Evolutionary conservation across 306 rosid genomes (phyloP), one percentile per base, ranked within the genome.

Genomic region (Bauhinia variegata): DNA sequence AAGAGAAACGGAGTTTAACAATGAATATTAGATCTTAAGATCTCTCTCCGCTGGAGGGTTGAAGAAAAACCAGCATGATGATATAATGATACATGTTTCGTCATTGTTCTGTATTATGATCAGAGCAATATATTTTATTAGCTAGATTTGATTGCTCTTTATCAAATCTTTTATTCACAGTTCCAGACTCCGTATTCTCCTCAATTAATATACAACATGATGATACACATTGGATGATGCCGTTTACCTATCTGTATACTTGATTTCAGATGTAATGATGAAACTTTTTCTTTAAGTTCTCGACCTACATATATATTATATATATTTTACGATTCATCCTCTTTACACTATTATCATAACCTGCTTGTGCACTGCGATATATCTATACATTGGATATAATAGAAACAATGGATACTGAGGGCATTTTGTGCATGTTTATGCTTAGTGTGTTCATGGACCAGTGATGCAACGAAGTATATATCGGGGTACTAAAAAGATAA

Each of bases 201-300:
- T 34, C 17, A 54, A 42, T 75, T 68, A 61, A 68, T 23, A 73
- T 72, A 46, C 54, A 70, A 55, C 76, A 75, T 42, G 72, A 78
- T 66, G 52, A 74, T 82, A 67, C 55, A 38, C 56, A 41, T 54
- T 68, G 79, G 75, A 78, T 73, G 65, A 74, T 84, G 54, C 63
- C 39, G 62, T 68, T 56, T 55, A 36, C 54, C 54, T 63, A 19
- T 44, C 86, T 46, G 80, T 55, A n/a, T n/a, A n/a, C n/a, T n/a
- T n/a, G n/a, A n/a, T n/a, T n/a, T n/a, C n/a, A n/a, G n/a, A n/a
- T n/a, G n/a, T n/a, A n/a, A n/a, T n/a, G n/a, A n/a, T n/a, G n/a
- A n/a, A n/a, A n/a, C n/a, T n/a, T n/a, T n/a, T 42, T 48, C 63
- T 56, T 77, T 32, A 70, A 54, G 63, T 11, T 53, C 71, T 41